A percentile compares a stretch with the other conserved stretches of the same genome.
Evolutionary conservation across 1,284 basidiomycete genomes (phyloP).

Genomic region (Bjerkandera adusta): DNA sequence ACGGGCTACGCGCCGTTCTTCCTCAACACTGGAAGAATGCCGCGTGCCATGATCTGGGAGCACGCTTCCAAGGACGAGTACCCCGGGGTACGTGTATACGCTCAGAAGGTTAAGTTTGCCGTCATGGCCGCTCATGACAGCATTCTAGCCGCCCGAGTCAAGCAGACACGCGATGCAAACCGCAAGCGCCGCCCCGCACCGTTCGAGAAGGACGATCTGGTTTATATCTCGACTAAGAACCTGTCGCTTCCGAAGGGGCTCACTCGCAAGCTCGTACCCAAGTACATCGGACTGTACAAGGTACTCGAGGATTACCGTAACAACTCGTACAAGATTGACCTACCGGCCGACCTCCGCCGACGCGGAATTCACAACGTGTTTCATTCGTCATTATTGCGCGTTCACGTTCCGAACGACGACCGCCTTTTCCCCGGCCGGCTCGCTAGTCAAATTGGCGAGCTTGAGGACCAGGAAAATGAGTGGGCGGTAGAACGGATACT

Average conservation of each 20-base stretch:
- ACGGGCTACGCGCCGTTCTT: constrained; percentile 36
- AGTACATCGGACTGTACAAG: constrained; percentile 2
- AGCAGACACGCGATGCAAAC: constrained; percentile 31
- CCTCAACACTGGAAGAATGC: constrained; percentile 33
- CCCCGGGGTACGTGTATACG: constrained; percentile 20
- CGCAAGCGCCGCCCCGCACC: constrained; percentile 6
- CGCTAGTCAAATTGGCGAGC: neutral
- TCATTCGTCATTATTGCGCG: constrained; percentile 27
- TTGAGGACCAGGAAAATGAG: neutral
- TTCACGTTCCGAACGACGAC: constrained; percentile 29
- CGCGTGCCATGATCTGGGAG: constrained; percentile 31
- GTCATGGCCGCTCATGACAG: constrained; percentile 24
- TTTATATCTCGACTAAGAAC: constrained; percentile 36
- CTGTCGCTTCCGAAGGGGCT: constrained; percentile 28
- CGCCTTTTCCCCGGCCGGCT: constrained; percentile 24
- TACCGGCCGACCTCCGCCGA: constrained; percentile 22
- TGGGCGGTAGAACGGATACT: neutral
- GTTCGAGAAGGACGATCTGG: constrained; percentile 24
- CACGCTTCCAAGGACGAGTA: constrained; percentile 18
- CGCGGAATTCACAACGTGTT: constrained; percentile 28
- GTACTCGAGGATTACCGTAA: neutral
- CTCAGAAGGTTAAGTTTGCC: constrained; percentile 9
- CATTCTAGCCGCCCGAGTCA: constrained; percentile 26
- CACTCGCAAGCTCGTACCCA: constrained; percentile 25
- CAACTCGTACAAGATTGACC: constrained; percentile 24